Base-by-base conservation (phyloP, 139 green algal genomes). In the Coelastrella sp. region DNA sequence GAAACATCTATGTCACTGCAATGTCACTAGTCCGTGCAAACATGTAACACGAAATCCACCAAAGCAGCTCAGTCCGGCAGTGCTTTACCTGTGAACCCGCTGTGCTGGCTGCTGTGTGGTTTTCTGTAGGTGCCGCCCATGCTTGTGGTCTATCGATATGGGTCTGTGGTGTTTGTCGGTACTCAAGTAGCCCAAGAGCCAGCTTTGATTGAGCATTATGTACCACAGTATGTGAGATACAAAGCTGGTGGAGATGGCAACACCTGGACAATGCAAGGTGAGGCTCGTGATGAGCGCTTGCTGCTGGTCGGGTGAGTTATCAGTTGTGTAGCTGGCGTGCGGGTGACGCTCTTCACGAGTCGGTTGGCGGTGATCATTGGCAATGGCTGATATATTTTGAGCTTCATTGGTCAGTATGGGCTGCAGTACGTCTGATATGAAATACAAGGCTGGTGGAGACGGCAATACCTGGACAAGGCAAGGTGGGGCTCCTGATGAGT, bases 81-180 rank as follows among this genome's bases (percentile, higher is more conserved):
- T 11, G 6, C 17, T 64, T 87, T 6, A n/a, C 23, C n/a, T 65
- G n/a, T 22, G 4, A 54, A 47, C 32, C 32, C 32, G 32, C 32
- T 47, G 32, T 47, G 32, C 32, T 47, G 32, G 20, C 14, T 81
- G 23, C 75, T 81, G 17, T 11, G 14, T 47, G 11, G 13, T 11
- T 71, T 14, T 20, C 54, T 68, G 83, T 66, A 87, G 82, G 17
- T 87, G 17, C 65, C 61, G 11, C 68, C 66, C 16, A 57, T 88
- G 68, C 19, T 90, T 23, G 85, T 84, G 22, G 85, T 76, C 17
- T 90, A 90, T 20, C 85, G 85, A 4, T 80, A 68, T 14, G 85
- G 85, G 0, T 90, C 85, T 4, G 68, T 90, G 3, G 85, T 90
- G 7, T 77, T 83, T 58, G 20, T 19, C 54, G 85, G 85, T 19